Evolutionary conservation across 75 land plant genomes (phyloP).

Genomic region (Pinus taeda): DNA sequence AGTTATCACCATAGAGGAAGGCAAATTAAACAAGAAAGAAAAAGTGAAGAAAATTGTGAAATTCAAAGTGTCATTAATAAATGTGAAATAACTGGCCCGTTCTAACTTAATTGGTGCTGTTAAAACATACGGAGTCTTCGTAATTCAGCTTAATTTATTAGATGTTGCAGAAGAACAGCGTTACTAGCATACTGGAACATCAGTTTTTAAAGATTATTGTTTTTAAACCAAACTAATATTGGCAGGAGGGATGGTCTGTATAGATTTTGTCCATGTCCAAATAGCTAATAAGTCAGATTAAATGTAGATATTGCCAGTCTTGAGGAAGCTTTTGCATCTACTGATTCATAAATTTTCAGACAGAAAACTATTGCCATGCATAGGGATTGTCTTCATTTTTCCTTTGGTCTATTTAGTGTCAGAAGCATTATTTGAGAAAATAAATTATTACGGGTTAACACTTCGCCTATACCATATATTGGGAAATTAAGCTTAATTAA

Average conservation of each 20-base stretch:
- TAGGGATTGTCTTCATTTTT: background rate
- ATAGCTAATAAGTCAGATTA: background rate
- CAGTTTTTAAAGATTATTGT: background rate
- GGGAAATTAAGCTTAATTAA: background rate
- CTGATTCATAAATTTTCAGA: background rate
- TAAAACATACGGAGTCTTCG: background rate
- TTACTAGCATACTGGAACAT: background rate
- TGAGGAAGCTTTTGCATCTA: background rate
- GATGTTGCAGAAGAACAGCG: background rate
- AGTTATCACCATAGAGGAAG: background rate
- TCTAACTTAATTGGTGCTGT: background rate
- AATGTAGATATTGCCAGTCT: background rate
- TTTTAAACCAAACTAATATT: background rate
- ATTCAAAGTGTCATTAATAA: background rate
- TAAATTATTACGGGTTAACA: background rate
- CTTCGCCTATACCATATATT: background rate
- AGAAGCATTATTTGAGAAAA: background rate
- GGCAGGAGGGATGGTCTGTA: too few relatives aligned
- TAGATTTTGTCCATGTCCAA: background rate
- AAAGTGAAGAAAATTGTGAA: background rate
- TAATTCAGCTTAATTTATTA: background rate
- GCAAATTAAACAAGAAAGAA: background rate
- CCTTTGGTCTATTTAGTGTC: background rate
- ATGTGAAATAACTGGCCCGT: background rate
- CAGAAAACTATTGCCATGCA: background rate